Percentiles rank a stretch among this genome's conserved stretches.
phyloP scores from a whole-genome alignment of 1,284 basidiomycete genomes.

The Ceraceosorus guamensis region DNA sequence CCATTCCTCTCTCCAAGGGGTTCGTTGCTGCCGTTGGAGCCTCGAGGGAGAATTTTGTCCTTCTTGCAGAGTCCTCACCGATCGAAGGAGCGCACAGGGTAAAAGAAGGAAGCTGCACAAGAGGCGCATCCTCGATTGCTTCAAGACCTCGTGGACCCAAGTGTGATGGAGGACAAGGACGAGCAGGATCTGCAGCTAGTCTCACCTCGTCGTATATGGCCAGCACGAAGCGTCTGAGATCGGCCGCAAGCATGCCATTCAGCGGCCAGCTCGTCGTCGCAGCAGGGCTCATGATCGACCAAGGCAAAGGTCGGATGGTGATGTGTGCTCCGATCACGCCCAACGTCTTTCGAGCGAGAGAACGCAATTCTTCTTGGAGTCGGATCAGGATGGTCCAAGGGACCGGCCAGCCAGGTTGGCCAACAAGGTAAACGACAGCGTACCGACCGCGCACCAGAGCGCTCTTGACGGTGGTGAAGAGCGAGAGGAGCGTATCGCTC shows the following conservation, averaged over 20 bases:
- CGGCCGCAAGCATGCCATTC: not conserved
- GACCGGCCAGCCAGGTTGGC: not conserved
- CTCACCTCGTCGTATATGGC: not conserved
- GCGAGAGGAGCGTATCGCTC: conserved; percentile 11
- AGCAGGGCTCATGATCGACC: too few relatives aligned
- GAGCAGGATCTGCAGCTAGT: not conserved
- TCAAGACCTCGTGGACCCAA: too few relatives aligned
- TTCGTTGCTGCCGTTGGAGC: not conserved
- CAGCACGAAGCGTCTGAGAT: not conserved
- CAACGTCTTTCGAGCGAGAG: not conserved
- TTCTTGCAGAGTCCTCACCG: not conserved
- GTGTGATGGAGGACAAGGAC: not conserved
- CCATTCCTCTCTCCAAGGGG: not conserved
- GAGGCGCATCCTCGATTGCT: too few relatives aligned
- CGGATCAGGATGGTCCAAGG: not conserved
- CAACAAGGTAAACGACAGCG: conserved; percentile 10
- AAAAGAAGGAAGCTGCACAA: not conserved
- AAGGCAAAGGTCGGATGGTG: not conserved
- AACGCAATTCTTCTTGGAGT: conserved; percentile 1
- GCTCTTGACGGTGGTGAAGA: conserved; percentile 3
- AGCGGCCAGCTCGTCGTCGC: not conserved
- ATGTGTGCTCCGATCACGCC: not conserved
- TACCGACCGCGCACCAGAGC: not conserved
- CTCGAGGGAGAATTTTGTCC: not conserved
- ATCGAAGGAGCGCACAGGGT: too few relatives aligned